Evolutionary conservation across 257 asterid species (phyloP).

Genomic region (Rehmannia glutinosa): DNA sequence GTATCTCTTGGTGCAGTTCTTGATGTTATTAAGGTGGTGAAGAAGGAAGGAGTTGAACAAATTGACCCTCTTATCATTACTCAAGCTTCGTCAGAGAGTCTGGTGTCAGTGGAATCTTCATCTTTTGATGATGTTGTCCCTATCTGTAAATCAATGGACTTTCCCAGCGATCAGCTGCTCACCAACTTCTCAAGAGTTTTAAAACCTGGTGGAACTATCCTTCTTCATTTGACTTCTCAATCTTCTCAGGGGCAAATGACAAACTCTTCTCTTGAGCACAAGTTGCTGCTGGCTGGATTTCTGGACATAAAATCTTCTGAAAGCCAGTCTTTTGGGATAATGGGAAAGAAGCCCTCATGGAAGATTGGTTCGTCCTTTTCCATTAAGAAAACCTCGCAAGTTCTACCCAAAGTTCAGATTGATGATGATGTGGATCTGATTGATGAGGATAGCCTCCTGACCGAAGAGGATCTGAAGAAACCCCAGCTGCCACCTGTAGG

Average conservation of each 20-base stretch:
- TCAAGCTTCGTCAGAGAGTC: slow-evolving; percentile 61
- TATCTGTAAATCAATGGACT: slow-evolving; percentile 49
- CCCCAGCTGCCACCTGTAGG: slow-evolving; percentile 62
- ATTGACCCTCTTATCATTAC: slow-evolving; percentile 61
- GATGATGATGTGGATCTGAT: slow-evolving; percentile 84
- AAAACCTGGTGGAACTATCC: slow-evolving; percentile 71
- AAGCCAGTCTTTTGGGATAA: slow-evolving; percentile 48
- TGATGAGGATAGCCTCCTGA: slow-evolving; percentile 94
- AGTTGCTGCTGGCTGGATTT: slow-evolving; percentile 75
- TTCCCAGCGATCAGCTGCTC: slow-evolving; percentile 50
- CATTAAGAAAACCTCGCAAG: slow-evolving; percentile 44
- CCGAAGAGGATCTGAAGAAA: slow-evolving; percentile 87
- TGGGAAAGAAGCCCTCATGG: slow-evolving; percentile 89
- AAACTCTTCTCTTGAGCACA: slow-evolving; percentile 60
- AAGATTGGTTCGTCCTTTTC: slow-evolving; percentile 88
- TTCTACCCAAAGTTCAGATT: slow-evolving; percentile 63
- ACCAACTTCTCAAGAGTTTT: slow-evolving; percentile 48
- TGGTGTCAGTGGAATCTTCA: slow-evolving; percentile 48
- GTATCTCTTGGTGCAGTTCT: slow-evolving; percentile 39
- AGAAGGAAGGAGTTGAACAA: slow-evolving; percentile 46
- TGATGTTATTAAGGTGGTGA: slow-evolving; percentile 50
- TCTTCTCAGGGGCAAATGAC: slow-evolving; percentile 32
- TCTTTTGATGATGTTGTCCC: slow-evolving; percentile 46
- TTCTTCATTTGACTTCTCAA: slow-evolving; percentile 39
- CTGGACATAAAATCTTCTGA: slow-evolving; percentile 54